Evolutionary conservation across 495 filamentous ascomycete species (phyloP).

Genomic region (Wilcoxina mikolae): DNA sequence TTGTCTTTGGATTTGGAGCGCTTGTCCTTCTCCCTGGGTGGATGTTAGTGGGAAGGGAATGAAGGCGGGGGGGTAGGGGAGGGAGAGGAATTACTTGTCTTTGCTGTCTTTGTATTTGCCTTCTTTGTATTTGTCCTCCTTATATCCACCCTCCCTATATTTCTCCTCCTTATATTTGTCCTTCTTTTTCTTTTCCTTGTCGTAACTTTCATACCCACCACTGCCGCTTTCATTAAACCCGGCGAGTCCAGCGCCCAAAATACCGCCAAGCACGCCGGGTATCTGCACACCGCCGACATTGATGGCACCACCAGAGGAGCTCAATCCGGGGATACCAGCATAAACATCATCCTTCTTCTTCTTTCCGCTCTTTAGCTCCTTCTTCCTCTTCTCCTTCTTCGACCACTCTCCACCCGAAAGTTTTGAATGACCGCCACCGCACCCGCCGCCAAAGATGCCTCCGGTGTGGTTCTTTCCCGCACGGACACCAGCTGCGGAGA

Average conservation of each 20-base stretch:
- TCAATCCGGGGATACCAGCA: constrained; percentile 17
- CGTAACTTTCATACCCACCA: constrained; percentile 3
- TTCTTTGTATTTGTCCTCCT: constrained; percentile 8
- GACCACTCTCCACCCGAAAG: constrained; percentile 19
- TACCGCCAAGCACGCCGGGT: constrained; percentile 19
- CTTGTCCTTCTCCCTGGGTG: background rate
- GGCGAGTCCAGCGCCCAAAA: constrained; percentile 16
- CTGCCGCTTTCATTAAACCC: constrained; percentile 10
- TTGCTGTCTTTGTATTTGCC: constrained; percentile 14
- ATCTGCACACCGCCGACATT: constrained; percentile 23
- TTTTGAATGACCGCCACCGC: constrained; percentile 23
- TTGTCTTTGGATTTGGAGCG: constrained; percentile 9
- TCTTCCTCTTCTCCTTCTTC: constrained; percentile 27
- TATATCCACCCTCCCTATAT: constrained; percentile 12
- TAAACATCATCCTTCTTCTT: constrained; percentile 12
- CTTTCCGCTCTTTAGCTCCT: no score
- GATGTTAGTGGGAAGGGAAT: background rate
- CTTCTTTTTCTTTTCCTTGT: constrained; percentile 21
- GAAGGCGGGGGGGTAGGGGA: background rate
- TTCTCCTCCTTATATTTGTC: constrained; percentile 22
- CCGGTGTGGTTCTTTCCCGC: constrained; percentile 58
- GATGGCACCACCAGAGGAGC: constrained; percentile 8
- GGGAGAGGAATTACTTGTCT: constrained; percentile 9
- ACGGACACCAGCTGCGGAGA: constrained; percentile 68
- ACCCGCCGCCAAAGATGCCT: constrained; percentile 21